Percentiles rank a stretch among this genome's conserved stretches.
These are phyloP conservation scores for Diplodia corticola DNA, from an alignment of 2,329 filamentous ascomycete species.

Conservation along the genomic window DNA sequence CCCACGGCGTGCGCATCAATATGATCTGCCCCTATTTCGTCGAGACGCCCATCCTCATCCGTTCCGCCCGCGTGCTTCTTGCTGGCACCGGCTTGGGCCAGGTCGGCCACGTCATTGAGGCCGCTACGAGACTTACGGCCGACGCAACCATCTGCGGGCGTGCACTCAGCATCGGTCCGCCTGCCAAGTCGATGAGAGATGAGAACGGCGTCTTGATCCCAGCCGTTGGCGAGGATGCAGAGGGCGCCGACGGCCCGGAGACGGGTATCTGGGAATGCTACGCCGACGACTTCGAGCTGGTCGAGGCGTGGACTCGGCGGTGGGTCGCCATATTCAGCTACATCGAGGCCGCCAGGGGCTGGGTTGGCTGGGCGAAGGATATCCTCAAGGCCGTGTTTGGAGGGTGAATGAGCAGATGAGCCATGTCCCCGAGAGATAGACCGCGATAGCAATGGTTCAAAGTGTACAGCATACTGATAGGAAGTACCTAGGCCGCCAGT, in stretches of 20 bases:
- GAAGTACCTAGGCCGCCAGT: neutral
- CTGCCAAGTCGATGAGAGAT: conserved; percentile 49
- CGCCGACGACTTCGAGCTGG: conserved; percentile 58
- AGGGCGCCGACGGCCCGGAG: conserved; percentile 36
- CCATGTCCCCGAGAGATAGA: neutral
- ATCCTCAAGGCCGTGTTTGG: conserved; percentile 28
- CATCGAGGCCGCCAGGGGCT: conserved; percentile 53
- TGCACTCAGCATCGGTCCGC: conserved; percentile 60
- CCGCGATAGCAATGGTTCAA: neutral
- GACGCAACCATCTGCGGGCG: conserved; percentile 60
- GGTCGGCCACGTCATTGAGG: conserved; percentile 63
- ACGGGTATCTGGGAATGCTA: conserved; percentile 62
- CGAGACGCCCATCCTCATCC: conserved; percentile 60
- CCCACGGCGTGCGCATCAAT: conserved; percentile 61
- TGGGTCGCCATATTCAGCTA: conserved; percentile 58
- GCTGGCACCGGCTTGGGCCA: conserved; percentile 58
- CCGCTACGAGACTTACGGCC: conserved; percentile 61
- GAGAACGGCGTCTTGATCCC: conserved; percentile 35
- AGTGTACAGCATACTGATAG: neutral
- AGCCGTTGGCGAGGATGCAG: conserved; percentile 21
- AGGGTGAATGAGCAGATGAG: conserved; percentile 24
- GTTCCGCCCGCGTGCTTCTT: conserved; percentile 52
- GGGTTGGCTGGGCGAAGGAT: conserved; percentile 52
- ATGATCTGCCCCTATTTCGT: conserved; percentile 68
- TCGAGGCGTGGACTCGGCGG: conserved; percentile 57